Conservation (phyloP, 805 yeast species). For the Diddensiella transvaalensis region DNA sequence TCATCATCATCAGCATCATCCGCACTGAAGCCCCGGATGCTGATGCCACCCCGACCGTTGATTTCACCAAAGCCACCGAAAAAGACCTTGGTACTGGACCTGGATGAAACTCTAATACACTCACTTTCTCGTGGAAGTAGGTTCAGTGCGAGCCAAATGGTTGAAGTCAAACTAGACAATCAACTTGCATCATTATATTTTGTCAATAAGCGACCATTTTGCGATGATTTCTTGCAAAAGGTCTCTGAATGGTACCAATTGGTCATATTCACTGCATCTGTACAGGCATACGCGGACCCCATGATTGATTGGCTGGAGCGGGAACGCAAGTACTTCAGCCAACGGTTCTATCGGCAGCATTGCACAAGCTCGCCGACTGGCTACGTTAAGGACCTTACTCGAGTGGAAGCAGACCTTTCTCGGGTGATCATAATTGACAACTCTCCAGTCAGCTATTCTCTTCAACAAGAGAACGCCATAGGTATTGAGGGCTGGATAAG, state of each 20-base stretch:
- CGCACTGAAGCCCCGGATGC: not conserved
- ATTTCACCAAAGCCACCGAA: conserved; percentile 28
- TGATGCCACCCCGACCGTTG: conserved; percentile 23
- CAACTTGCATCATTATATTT: conserved; percentile 77
- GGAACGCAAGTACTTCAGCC: conserved; percentile 50
- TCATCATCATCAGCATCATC: not conserved
- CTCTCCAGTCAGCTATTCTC: conserved; percentile 84
- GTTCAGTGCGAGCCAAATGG: conserved; percentile 55
- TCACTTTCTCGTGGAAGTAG: conserved; percentile 65
- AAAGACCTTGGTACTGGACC: conserved; percentile 78
- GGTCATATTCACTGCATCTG: conserved; percentile 91
- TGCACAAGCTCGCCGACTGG: conserved; percentile 70
- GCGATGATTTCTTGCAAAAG: conserved; percentile 75
- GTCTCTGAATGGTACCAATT: conserved; percentile 85
- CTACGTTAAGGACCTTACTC: conserved; percentile 70
- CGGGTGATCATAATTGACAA: conserved; percentile 81
- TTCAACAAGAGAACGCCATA: conserved; percentile 83
- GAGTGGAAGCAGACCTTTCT: conserved; percentile 54
- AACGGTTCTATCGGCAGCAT: conserved; percentile 71
- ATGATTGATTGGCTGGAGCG: conserved; percentile 88
- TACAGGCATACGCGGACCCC: conserved; percentile 94
- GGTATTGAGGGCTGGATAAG: conserved; percentile 97
- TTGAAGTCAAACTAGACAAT: conserved; percentile 71
- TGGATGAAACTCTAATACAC: conserved; percentile 93
- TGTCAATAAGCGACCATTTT: conserved; percentile 88